phyloP scores from a whole-genome alignment of 83 land plant species.

The Picea engelmannii region DNA sequence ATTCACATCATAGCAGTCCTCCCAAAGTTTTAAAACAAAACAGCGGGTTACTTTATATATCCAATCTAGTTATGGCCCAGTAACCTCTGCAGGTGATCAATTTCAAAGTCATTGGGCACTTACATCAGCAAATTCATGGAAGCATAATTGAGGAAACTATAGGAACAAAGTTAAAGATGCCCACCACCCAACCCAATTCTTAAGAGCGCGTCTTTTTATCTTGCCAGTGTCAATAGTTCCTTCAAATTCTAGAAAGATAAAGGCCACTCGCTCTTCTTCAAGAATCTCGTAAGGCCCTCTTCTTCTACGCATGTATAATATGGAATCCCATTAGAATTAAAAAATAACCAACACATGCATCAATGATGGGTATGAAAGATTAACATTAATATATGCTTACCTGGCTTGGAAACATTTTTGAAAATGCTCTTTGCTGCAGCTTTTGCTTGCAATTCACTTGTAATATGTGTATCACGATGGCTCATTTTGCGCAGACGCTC shows the following conservation, averaged over 20 bases:
- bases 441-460: constrained; percentile 57
- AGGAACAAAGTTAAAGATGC: constrained; percentile 9
- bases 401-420: constrained; percentile 58
- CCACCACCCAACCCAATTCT: constrained; percentile 65
- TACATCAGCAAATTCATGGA: no score
- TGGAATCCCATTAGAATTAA: no score
- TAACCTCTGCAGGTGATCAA: no score
- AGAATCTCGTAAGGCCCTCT: constrained; percentile 42
- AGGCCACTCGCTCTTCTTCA: constrained; percentile 45
- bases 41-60: no score
- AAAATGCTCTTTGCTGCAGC: constrained; percentile 53
- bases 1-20: neutral
- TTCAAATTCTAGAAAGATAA: constrained; percentile 34
- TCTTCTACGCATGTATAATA: constrained; percentile 29
- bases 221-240: constrained; percentile 43
- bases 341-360: constrained; percentile 40
- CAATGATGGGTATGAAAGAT: constrained; percentile 19
- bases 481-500: constrained; percentile 30
- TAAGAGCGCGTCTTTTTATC: constrained; percentile 46
- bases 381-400: constrained; percentile 43
- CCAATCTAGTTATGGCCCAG: no score
- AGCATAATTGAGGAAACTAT: no score
- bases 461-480: constrained; percentile 49
- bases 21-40: neutral
- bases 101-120: no score